Percentiles rank a stretch among this genome's conserved stretches.
phyloP scores from a whole-genome alignment of 139 green algal species.

The Closterium sp. region DNA sequence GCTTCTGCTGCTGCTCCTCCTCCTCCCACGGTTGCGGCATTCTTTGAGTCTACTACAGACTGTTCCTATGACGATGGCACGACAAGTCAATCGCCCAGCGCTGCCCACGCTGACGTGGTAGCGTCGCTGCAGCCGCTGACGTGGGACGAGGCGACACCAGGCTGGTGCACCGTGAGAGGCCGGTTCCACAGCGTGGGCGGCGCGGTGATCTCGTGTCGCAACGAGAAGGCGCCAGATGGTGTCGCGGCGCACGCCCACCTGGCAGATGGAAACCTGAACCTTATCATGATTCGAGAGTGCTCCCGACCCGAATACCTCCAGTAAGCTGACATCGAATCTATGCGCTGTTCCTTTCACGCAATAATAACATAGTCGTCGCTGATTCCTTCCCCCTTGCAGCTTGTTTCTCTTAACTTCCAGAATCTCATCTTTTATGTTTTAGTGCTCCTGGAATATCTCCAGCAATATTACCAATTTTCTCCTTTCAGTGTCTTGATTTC shows the following conservation, averaged over 20 bases:
- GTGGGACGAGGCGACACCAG: not conserved
- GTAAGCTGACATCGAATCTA: no score
- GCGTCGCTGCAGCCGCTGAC: not conserved
- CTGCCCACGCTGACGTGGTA: not conserved
- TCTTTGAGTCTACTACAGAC: no score
- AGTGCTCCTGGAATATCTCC: no score
- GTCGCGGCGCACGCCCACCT: constrained; percentile 39
- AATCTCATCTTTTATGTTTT: no score
- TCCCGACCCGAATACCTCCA: constrained; percentile 37
- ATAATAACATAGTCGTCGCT: not conserved
- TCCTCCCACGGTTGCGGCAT: no score
- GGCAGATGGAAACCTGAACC: constrained; percentile 41
- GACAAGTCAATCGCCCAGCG: not conserved
- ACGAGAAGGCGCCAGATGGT: constrained; percentile 48
- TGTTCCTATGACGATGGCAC: no score
- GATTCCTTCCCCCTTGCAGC: no score
- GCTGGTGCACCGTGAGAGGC: constrained; percentile 23
- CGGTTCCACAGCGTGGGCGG: constrained; percentile 30
- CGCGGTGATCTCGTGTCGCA: constrained; percentile 49
- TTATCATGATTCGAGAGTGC: constrained; percentile 51
- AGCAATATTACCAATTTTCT: no score
- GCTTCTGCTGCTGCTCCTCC: no score
- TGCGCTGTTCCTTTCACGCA: not conserved
- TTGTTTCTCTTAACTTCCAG: no score
- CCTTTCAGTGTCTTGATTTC: no score